Percentiles rank a stretch among this genome's conserved stretches.
phyloP scores from a whole-genome alignment of 2,329 filamentous ascomycete species.

The Fusarium verrucosum region DNA sequence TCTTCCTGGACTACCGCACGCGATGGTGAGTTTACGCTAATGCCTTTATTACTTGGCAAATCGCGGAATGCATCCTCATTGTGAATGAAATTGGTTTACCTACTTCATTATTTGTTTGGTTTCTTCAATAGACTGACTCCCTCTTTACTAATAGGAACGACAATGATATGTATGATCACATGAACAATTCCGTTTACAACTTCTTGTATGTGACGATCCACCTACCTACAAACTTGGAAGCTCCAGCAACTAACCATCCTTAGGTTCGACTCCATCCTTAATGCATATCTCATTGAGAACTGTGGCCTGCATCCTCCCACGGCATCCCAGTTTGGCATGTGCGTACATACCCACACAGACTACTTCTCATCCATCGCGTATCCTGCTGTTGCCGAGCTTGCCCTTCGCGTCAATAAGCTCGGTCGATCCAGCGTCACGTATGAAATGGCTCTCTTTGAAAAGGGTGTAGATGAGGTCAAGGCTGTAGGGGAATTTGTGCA shows the following conservation, averaged over 20 bases:
- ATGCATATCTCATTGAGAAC: constrained; percentile 83
- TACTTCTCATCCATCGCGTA: constrained; percentile 86
- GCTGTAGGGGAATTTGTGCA: constrained; percentile 89
- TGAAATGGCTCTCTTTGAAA: constrained; percentile 86
- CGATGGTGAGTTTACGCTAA: constrained; percentile 71
- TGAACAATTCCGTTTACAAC: constrained; percentile 91
- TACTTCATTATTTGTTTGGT: neutral
- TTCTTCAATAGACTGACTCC: constrained; percentile 26
- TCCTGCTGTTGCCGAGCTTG: constrained; percentile 82
- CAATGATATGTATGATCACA: constrained; percentile 94
- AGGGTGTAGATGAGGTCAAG: constrained; percentile 74
- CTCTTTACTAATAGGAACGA: constrained; percentile 70
- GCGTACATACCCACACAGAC: constrained; percentile 85
- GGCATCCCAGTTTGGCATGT: constrained; percentile 79
- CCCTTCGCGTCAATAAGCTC: constrained; percentile 82
- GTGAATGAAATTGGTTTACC: constrained; percentile 12
- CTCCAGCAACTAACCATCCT: neutral
- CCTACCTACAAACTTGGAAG: neutral
- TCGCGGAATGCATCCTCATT: constrained; percentile 6
- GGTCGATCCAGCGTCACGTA: constrained; percentile 89
- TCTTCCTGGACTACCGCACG: constrained; percentile 82
- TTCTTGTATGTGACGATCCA: constrained; percentile 64
- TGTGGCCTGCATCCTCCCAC: constrained; percentile 77
- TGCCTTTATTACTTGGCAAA: neutral
- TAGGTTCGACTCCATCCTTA: constrained; percentile 88